phyloP scores from a whole-genome alignment of 2,329 filamentous ascomycete species.

The Paraconiothyrium brasiliense region DNA sequence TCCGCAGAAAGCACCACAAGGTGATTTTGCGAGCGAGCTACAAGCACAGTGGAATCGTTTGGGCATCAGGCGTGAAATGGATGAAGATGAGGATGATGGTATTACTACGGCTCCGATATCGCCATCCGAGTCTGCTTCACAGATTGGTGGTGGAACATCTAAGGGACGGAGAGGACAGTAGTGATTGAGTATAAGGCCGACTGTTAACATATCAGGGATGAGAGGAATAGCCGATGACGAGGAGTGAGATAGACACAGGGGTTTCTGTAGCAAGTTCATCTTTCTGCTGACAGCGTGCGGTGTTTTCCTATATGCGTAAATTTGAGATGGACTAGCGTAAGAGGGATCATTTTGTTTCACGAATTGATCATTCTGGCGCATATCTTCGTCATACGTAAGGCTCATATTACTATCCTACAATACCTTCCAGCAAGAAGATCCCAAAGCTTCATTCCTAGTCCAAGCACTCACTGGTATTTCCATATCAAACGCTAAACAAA shows the following conservation, averaged over 20 bases:
- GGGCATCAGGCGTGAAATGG: slow-evolving; percentile 15
- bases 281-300: too few species aligned
- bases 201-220: not conserved
- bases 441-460: not conserved
- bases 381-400: not conserved
- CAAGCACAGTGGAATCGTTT: slow-evolving; percentile 18
- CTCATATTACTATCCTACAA: not conserved
- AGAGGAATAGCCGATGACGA: not conserved
- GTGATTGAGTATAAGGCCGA: not conserved
- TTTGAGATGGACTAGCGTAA: too few species aligned
- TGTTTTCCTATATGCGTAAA: too few species aligned
- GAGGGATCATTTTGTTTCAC: too few species aligned
- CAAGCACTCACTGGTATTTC: slow-evolving; percentile 3
- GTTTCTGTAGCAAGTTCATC: too few species aligned
- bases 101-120: slow-evolving; percentile 9
- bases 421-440: not conserved
- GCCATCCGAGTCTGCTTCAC: slow-evolving; percentile 18
- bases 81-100: slow-evolving; percentile 16
- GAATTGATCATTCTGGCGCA: too few species aligned
- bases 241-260: too few species aligned
- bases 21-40: slow-evolving; percentile 12
- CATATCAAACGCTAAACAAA: not conserved
- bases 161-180: not conserved
- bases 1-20: not conserved
- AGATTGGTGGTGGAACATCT: slow-evolving; percentile 3